Evolutionary conservation across 768 basidiomycete genomes (phyloP).

Genomic region (Panaeolus cyanescens): DNA sequence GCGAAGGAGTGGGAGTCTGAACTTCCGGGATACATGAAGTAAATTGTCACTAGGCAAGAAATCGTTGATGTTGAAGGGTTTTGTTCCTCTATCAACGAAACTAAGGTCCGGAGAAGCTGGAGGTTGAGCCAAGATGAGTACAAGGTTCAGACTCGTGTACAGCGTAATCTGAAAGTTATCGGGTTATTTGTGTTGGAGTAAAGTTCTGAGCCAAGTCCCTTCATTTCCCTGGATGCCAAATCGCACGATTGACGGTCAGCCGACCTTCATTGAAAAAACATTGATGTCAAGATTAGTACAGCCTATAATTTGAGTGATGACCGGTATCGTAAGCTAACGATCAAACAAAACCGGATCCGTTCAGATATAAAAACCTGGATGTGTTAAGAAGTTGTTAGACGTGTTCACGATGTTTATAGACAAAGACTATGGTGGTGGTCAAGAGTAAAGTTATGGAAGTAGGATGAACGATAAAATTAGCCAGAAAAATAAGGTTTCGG

Average conservation of each 20-base stretch:
- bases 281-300: slow-evolving; percentile 13
- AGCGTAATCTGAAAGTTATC: slow-evolving; percentile 2
- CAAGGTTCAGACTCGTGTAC: neutral
- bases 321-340: neutral
- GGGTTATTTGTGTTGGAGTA: slow-evolving; percentile 10
- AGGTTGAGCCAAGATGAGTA: neutral
- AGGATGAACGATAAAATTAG: slow-evolving; percentile 7
- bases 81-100: neutral
- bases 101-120: neutral
- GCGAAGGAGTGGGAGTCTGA: neutral
- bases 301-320: slow-evolving; percentile 3
- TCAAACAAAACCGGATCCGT: neutral
- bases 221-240: slow-evolving; percentile 2
- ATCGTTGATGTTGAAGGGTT: neutral
- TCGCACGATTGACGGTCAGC: slow-evolving; percentile 11
- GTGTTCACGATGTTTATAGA: neutral
- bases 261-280: slow-evolving; percentile 15
- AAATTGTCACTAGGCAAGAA: neutral
- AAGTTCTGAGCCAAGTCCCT: slow-evolving; percentile 1
- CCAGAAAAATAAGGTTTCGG: slow-evolving; percentile 30
- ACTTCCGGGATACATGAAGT: neutral
- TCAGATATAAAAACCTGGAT: neutral
- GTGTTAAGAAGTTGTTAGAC: neutral
- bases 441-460: slow-evolving; percentile 5
- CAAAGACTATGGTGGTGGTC: neutral